Base-by-base conservation (phyloP, 768 basidiomycete species). In the Serendipita sp. region DNA sequence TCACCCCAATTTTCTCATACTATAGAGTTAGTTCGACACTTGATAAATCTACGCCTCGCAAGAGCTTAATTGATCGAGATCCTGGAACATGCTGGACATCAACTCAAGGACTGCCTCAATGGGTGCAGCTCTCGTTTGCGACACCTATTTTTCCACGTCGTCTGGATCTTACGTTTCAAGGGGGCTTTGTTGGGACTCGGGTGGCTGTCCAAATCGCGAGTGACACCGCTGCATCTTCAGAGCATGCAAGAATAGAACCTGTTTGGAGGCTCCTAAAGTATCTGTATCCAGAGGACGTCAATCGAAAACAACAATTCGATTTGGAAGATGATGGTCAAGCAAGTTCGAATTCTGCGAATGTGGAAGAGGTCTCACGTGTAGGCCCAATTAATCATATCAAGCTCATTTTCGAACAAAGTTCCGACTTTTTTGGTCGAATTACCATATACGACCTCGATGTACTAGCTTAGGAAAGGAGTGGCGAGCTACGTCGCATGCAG, bases 31-130 rank as follows among this genome's bases (percentile, higher is more conserved):
- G 86, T 72, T 89, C 88, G 34, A 83, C 83, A 3, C 74, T 89
- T 14, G 85, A 89, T 70, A 89, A 85, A 71, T 79, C 82, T 3
- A 81, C 78, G 14, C 81, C 81, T 20, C 90, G 86, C 74, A 85
- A 83, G 69, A 71, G 81, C 69, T 77, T 90, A 22, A 77, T 82
- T 30, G 88, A 90, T 68, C 75, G 78, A 26, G 86, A 75, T 66
- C 81, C 82, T 61, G 88, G 88, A 70, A 90, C 88, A 5, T 90
- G 88, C 70, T 90, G 88, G 88, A 84, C 86, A 24, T 89, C 88
- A 16, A 83, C 84, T 71, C 85, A 90, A 89, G 88, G 88, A 24
- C 75, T 83, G 11, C 88, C 87, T 1, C 89, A 90, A 73, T 83
- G 75, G 66, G 79, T 91, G 65, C 86, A 88, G 61, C 72, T 90